Conservation (phyloP, 768 basidiomycete species). For the Piloderma croceum region DNA sequence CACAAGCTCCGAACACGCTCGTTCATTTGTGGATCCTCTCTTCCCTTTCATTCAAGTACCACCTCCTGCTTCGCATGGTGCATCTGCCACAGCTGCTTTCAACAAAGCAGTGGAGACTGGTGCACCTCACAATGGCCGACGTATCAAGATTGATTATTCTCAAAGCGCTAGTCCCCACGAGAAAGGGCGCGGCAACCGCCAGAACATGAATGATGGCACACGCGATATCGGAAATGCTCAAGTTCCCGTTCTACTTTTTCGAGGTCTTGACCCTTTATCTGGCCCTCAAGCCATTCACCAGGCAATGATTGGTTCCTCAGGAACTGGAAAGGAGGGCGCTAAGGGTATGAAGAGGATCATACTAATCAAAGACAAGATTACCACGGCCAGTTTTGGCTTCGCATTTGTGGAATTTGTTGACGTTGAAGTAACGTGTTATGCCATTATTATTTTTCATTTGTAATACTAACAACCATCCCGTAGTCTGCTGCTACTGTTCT, state of each 20-base stretch:
- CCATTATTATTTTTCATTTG: background rate
- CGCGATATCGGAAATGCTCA: conserved; percentile 90
- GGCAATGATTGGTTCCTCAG: conserved; percentile 78
- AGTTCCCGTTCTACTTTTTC: conserved; percentile 78
- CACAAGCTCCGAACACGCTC: conserved; percentile 76
- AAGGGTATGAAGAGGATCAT: conserved; percentile 85
- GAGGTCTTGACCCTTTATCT: conserved; percentile 84
- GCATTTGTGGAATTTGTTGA: conserved; percentile 92
- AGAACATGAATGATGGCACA: conserved; percentile 85
- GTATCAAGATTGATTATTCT: conserved; percentile 95
- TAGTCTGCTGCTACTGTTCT: conserved; percentile 82
- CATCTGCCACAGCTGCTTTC: conserved; percentile 64
- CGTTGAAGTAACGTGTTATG: conserved; percentile 50
- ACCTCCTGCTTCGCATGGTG: conserved; percentile 85
- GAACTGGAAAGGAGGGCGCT: conserved; percentile 69
- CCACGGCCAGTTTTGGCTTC: conserved; percentile 87
- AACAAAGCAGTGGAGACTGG: conserved; percentile 73
- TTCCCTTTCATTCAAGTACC: conserved; percentile 91
- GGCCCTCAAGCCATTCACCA: conserved; percentile 83
- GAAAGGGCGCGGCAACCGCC: conserved; percentile 51
- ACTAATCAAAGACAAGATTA: conserved; percentile 83
- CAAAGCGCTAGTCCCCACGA: conserved; percentile 75
- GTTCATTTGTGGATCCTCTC: conserved; percentile 83
- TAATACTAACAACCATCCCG: conserved; percentile 11
- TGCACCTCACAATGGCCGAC: conserved; percentile 66